These are phyloP conservation scores for Sherardia arvensis DNA, from an alignment of 257 asterid genomes.

Conservation along the genomic window DNA sequence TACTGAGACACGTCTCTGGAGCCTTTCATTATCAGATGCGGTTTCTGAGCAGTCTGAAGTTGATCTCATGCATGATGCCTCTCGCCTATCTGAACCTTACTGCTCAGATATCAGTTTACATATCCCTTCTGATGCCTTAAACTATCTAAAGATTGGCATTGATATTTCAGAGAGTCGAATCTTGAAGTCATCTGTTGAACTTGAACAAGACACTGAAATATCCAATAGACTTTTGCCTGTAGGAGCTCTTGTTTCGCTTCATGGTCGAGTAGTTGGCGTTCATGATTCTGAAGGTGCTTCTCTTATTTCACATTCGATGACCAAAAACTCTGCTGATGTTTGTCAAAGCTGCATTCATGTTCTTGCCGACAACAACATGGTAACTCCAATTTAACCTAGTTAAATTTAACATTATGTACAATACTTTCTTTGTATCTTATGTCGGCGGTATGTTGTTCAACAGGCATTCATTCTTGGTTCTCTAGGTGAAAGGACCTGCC, in stretches of 20 bases:
- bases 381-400: constrained; percentile 19
- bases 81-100: constrained; percentile 16
- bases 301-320: constrained; percentile 26
- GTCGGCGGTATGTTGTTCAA: constrained; percentile 8
- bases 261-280: constrained; percentile 51
- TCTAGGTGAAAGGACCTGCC: constrained; percentile 35
- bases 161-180: constrained; percentile 16
- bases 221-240: constrained; percentile 40
- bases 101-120: constrained; percentile 39
- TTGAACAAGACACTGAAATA: constrained; percentile 20
- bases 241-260: constrained; percentile 56
- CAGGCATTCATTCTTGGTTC: constrained; percentile 60
- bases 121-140: constrained; percentile 35
- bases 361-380: constrained; percentile 34
- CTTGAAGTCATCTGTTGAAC: constrained; percentile 19
- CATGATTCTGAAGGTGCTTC: constrained; percentile 37
- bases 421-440: constrained; percentile 16
- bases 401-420: constrained; percentile 6
- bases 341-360: constrained; percentile 54
- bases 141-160: constrained; percentile 32
- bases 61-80: constrained; percentile 19
- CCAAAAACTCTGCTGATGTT: constrained; percentile 14
- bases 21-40: constrained; percentile 39
- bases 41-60: constrained; percentile 25
- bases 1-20: constrained; percentile 39